Conservation (phyloP, 179 eudicot genomes). For the Corrigiola litoralis region DNA sequence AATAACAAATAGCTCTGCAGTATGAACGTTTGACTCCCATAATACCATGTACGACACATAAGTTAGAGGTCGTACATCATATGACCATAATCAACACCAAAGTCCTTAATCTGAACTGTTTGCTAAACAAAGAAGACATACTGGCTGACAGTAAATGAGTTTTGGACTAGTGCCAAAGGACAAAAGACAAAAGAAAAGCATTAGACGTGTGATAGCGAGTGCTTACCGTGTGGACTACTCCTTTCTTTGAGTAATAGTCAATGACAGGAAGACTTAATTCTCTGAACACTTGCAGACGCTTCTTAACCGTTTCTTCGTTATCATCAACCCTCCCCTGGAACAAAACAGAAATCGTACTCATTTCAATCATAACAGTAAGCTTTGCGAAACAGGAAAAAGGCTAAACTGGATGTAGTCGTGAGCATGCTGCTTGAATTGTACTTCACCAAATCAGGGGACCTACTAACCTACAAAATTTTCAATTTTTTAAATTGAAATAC, state of each 20-base stretch:
- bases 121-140: not conserved
- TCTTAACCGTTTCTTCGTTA: conserved; percentile 72
- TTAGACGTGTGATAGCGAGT: not conserved
- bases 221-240: conserved; percentile 79
- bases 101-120: not conserved
- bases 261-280: conserved; percentile 76
- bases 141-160: not conserved
- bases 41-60: not conserved
- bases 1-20: not conserved
- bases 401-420: not conserved
- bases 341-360: conserved; percentile 17
- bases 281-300: conserved; percentile 63
- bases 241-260: conserved; percentile 66
- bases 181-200: not conserved
- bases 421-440: not conserved
- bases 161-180: not conserved
- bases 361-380: conserved; percentile 9
- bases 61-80: not conserved
- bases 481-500: conserved; percentile 28
- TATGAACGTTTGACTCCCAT: not conserved
- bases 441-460: not conserved
- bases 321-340: conserved; percentile 84
- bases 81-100: not conserved
- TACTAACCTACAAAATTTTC: not conserved
- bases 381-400: not conserved